Evolutionary conservation across 805 yeast genomes (phyloP).

Genomic region (Candida pini): DNA sequence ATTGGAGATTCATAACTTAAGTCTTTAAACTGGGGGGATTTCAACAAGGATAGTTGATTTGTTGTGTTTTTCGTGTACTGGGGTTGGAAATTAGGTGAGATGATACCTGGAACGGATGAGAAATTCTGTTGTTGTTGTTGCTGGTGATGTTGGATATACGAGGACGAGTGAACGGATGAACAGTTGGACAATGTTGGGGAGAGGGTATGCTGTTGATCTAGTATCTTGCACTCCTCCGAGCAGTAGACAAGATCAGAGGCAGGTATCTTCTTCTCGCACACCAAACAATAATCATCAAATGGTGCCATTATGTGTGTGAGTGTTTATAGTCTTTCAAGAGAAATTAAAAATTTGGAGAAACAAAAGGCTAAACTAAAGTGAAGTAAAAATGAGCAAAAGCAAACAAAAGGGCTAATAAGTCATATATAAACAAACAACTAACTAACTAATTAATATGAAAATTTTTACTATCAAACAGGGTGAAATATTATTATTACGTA

Average conservation of each 20-base stretch:
- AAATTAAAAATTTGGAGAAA: neutral
- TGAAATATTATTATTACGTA: no score
- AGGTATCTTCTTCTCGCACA: conserved; percentile 31
- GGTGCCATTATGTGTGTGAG: conserved; percentile 31
- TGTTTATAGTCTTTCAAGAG: neutral
- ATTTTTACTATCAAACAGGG: no score
- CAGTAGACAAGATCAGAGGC: conserved; percentile 28
- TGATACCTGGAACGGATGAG: conserved; percentile 11
- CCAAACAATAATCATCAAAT: conserved; percentile 32
- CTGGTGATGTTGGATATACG: conserved; percentile 1
- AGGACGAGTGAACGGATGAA: conserved; percentile 12
- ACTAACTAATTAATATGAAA: no score
- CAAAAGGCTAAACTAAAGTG: no score
- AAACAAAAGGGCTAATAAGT: no score
- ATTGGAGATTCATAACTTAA: conserved; percentile 29
- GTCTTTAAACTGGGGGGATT: conserved; percentile 21
- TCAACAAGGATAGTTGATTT: conserved; percentile 3
- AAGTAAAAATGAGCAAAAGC: no score
- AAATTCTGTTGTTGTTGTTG: conserved; percentile 3
- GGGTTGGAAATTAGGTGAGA: conserved; percentile 29
- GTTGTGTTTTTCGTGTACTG: conserved; percentile 8
- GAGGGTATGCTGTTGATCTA: conserved; percentile 19
- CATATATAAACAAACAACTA: no score
- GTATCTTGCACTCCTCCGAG: conserved; percentile 24
- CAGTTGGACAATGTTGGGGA: conserved; percentile 22